A percentile compares a stretch with the other conserved stretches of the same genome.
These are phyloP conservation scores for Adansonia grandidieri DNA, from an alignment of 441 rosid species.

Conservation along the genomic window DNA sequence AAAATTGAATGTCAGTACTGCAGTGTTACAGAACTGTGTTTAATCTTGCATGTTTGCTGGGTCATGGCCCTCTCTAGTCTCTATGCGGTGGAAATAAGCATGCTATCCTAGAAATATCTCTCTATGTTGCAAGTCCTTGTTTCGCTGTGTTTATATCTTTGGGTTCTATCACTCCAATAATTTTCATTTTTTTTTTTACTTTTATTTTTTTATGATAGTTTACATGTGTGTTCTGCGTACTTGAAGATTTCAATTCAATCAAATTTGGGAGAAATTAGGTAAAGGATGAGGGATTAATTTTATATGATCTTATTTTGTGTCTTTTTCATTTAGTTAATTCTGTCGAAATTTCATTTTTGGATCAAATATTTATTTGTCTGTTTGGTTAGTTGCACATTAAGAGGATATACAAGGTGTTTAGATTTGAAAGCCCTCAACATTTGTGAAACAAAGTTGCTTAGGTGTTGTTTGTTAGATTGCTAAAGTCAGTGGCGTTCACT, in stretches of 20 bases:
- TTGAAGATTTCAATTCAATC: not conserved
- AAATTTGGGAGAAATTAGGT: slow-evolving; percentile 9
- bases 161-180: not conserved
- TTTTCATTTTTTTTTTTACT: too few relatives aligned
- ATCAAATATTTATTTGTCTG: slow-evolving; percentile 5
- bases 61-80: not conserved
- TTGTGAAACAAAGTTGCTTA: slow-evolving; percentile 37
- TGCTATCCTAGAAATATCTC: not conserved
- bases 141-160: not conserved
- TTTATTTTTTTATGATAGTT: not conserved
- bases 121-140: not conserved
- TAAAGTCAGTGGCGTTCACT: slow-evolving; percentile 32
- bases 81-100: not conserved
- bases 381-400: slow-evolving; percentile 35
- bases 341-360: not conserved
- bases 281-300: not conserved
- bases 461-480: slow-evolving; percentile 27
- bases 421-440: slow-evolving; percentile 26
- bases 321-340: not conserved
- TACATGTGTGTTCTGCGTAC: not conserved
- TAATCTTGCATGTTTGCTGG: slow-evolving; percentile 2
- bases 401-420: not conserved
- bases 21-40: not conserved
- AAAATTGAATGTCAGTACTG: not conserved
- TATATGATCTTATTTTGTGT: not conserved